These are phyloP conservation scores for Parietaria judaica DNA, from an alignment of 306 rosid genomes.

Conservation along the genomic window DNA sequence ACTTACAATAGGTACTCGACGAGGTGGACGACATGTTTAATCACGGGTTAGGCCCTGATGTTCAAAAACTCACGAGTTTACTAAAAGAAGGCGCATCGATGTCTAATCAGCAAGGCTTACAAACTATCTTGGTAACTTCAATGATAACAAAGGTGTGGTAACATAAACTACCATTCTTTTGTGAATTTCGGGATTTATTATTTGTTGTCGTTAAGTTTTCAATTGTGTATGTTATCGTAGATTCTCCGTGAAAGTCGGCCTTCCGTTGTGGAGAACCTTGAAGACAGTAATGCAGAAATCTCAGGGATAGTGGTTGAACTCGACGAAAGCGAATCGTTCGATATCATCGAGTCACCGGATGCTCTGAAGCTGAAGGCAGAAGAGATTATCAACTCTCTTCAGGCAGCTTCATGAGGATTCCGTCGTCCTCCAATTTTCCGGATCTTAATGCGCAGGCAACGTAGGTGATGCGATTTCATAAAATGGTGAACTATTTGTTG, in stretches of 20 bases:
- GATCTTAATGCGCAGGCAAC: neutral
- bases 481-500: neutral
- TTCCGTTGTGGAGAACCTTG: conserved; percentile 7
- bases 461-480: neutral
- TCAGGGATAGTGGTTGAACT: conserved; percentile 4
- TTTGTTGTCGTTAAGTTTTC: neutral
- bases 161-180: neutral
- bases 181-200: neutral
- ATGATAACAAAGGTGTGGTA: conserved; percentile 11
- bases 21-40: conserved; percentile 12
- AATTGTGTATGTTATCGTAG: neutral
- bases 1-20: conserved; percentile 4
- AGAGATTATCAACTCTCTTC: conserved; percentile 8
- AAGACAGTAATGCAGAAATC: conserved; percentile 6
- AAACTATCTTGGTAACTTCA: conserved; percentile 14
- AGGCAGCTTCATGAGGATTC: conserved; percentile 2
- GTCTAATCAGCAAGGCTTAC: neutral
- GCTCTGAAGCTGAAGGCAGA: conserved; percentile 6
- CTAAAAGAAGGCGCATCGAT: conserved; percentile 6
- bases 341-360: conserved; percentile 9
- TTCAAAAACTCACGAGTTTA: conserved; percentile 3
- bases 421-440: neutral
- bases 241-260: conserved; percentile 4
- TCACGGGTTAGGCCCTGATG: conserved; percentile 7
- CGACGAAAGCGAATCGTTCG: conserved; percentile 11